Base-by-base conservation (phyloP, 1,139 yeast species). In the Geotrichum aggregatum region DNA sequence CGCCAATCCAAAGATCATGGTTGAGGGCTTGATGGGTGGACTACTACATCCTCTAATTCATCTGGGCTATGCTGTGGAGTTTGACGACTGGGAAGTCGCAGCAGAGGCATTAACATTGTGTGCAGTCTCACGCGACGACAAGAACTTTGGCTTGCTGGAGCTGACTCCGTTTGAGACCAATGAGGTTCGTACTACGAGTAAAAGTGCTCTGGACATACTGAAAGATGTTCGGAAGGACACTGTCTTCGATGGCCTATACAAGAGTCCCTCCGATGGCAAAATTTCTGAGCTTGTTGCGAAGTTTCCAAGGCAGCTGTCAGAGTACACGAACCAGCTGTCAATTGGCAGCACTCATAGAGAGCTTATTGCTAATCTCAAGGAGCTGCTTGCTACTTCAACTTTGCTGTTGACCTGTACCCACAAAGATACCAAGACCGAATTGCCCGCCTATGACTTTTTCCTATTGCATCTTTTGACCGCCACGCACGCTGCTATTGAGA, bases 1-100 rank as follows among this genome's bases (percentile, higher is more conserved):
- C 3, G 35, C 42, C 30, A 26, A 38, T 14, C 30, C 46, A 6
- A 31, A 43, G 18, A 13, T 41, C 11, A 26, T 67, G 45, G 52
- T 60, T 13, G 51, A 56, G 4, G 66, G 63, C 5, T 40, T 66
- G 16, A 52, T 58, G 16, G 61, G 64, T 6, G 70, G 69, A 0
- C 44, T 63, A 45, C 51, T 59, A 4, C 71, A 67, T 50, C 67
- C 70, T 1, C 41, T 69, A 52, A 68, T 68, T 44, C 71, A 67
- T 45, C 50, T 67, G 34, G 70, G 68, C 21, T 69, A 67, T 47
- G 71, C 71, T 1, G 56, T 59, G 30, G 71, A 69, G 45, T 42
- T 62, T 11, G 65, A 67, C 43, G 63, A 61, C 43, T 58, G 64
- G 19, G 59, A 60, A 21, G 48, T 69, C 11, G 71, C 69, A 0